Base-by-base conservation (phyloP, 202 grass and related monocot species). In the Dendrocalamus latiflorus region DNA sequence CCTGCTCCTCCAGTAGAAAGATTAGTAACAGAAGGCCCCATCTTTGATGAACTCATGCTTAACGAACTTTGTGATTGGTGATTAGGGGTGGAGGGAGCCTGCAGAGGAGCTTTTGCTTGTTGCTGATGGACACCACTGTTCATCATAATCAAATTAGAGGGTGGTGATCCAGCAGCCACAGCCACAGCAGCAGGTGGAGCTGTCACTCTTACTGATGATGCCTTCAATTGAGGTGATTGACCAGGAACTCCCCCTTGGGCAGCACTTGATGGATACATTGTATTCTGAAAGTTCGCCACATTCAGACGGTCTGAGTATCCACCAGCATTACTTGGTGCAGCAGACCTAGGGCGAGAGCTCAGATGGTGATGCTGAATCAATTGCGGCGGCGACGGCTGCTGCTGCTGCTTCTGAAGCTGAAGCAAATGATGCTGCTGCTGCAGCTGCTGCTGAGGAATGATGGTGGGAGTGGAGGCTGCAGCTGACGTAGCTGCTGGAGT, bases 31-130 rank as follows among this genome's bases (percentile, higher is more conserved):
- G 87, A 87, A 50, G 85, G 72, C 6, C 82, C 83, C 47, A 82
- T 79, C 81, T 99, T 99, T 22, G 85, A 87, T 42, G 93, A 89
- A 80, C 80, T 85, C 74, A 88, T 78, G 22, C 85, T 90, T 34
- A 97, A 90, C 24, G 89, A 91, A 43, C 83, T 91, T 64, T 92
- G 96, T 10, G 89, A 81, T 83, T 93, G 93, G 43, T 95, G 93
- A 70, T 80, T 76, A 8, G 93, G 86, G 9, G 81, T 68, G 3
- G 90, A 88, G 47, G 87, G 56, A 45, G 92, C 62, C 55, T 89
- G 92, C 61, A 87, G 76, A 15, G 84, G 43, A 57, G 75, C 41
- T 88, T 90, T 97, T 45, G 70, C 72, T 88, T 87, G 88, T 74
- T 87, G 92, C 70, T 85, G 86, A 74, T 78, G 86, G 74, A 60